A percentile compares a stretch with the other conserved stretches of the same genome.
phyloP scores from a whole-genome alignment of 2,329 filamentous ascomycete genomes.

The Pseudogymnoascus sp. region DNA sequence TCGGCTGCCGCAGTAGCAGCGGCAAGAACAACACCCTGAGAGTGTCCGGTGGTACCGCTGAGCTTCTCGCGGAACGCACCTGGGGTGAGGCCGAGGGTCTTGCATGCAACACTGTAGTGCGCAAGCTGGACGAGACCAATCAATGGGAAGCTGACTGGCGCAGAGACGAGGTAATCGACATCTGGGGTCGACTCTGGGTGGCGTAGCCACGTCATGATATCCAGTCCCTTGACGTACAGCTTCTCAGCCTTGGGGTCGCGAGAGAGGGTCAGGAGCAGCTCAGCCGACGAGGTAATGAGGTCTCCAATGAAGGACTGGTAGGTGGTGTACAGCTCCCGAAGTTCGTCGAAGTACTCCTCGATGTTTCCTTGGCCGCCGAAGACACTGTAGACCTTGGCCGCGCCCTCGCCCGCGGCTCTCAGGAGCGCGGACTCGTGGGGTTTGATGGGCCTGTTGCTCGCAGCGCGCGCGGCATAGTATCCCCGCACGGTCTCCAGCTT shows the following conservation, averaged over 20 bases:
- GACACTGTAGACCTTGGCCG: slow-evolving; percentile 83
- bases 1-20: slow-evolving; percentile 84
- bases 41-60: slow-evolving; percentile 88
- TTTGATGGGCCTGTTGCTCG: slow-evolving; percentile 78
- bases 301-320: slow-evolving; percentile 89
- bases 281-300: slow-evolving; percentile 71
- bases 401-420: slow-evolving; percentile 75
- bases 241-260: slow-evolving; percentile 83
- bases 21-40: slow-evolving; percentile 90
- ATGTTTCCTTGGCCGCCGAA: slow-evolving; percentile 98
- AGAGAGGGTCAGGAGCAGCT: slow-evolving; percentile 78
- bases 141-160: slow-evolving; percentile 89
- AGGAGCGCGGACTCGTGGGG: slow-evolving; percentile 90
- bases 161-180: slow-evolving; percentile 87
- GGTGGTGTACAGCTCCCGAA: slow-evolving; percentile 82
- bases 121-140: slow-evolving; percentile 95
- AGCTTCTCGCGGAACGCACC: slow-evolving; percentile 80
- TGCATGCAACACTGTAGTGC: slow-evolving; percentile 92
- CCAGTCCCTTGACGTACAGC: slow-evolving; percentile 93
- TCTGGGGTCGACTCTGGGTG: slow-evolving; percentile 86
- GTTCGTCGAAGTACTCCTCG: slow-evolving; percentile 98
- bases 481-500: slow-evolving; percentile 82
- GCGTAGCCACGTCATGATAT: slow-evolving; percentile 89
- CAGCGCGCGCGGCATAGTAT: slow-evolving; percentile 85
- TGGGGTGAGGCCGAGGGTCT: slow-evolving; percentile 80